These are phyloP conservation scores for Medicago truncatula DNA, from an alignment of 306 rosid species.

Conservation along the genomic window MtrunA17r5.0-ANR NC_053046.1:21397501-21398000, in stretches of 20 bases:
- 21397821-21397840: constrained; percentile 94
- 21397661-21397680: constrained; percentile 78
- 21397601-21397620: constrained; percentile 21
- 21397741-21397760: constrained; percentile 3
- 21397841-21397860: constrained; percentile 93
- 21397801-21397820: constrained; percentile 19
- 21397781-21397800: not conserved
- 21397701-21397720: constrained; percentile 85
- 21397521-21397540: too few relatives aligned
- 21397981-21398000: constrained; percentile 84
- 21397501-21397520: too few relatives aligned
- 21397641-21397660: constrained; percentile 93
- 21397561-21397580: not conserved
- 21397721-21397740: constrained; percentile 98
- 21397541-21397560: not conserved
- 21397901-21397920: constrained; percentile 67
- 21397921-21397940: constrained; percentile 48
- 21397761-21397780: not conserved
- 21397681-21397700: constrained; percentile 93
- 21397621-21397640: constrained; percentile 18
- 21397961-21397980: constrained; percentile 80
- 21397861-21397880: constrained; percentile 96
- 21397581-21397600: not conserved
- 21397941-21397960: constrained; percentile 45
- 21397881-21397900: constrained; percentile 99